A percentile compares a stretch with the other conserved stretches of the same genome.
These are phyloP conservation scores for Acer yangbiense DNA, from an alignment of 345 rosid genomes.

Conservation along the genomic window DNA sequence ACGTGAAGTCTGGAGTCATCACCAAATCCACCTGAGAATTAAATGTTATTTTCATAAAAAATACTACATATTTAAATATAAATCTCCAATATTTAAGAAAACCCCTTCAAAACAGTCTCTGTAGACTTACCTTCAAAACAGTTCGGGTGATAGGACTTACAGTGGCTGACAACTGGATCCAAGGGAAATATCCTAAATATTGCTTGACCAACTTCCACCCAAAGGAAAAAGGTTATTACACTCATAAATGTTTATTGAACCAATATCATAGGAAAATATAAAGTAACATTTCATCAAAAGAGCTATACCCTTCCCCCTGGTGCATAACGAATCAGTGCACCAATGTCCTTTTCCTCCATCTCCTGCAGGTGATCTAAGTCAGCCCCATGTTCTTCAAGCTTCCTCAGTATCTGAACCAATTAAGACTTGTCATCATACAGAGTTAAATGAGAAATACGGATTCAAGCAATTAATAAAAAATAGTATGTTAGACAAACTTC, in stretches of 20 bases:
- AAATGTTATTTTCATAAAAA: slow-evolving; percentile 13
- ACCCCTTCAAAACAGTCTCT: background rate
- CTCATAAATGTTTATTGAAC: slow-evolving; percentile 2
- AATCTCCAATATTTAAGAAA: slow-evolving; percentile 3
- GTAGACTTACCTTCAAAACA: slow-evolving; percentile 74
- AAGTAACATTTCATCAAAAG: background rate
- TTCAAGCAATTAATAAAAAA: slow-evolving; percentile 4
- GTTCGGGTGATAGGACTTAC: slow-evolving; percentile 98
- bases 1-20: slow-evolving; percentile 75
- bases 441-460: slow-evolving; percentile 15
- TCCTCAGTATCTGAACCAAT: slow-evolving; percentile 68
- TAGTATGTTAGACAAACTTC: slow-evolving; percentile 59
- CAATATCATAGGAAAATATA: slow-evolving; percentile 4
- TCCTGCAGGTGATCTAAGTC: slow-evolving; percentile 81
- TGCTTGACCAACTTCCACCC: slow-evolving; percentile 80
- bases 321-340: slow-evolving; percentile 87
- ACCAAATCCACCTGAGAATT: slow-evolving; percentile 76
- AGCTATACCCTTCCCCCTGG: slow-evolving; percentile 85
- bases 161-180: slow-evolving; percentile 77
- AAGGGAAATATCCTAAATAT: slow-evolving; percentile 80
- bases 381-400: slow-evolving; percentile 93
- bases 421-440: slow-evolving; percentile 27
- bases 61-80: background rate
- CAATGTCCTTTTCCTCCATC: slow-evolving; percentile 95
- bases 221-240: slow-evolving; percentile 14